Percentiles rank a stretch among this genome's conserved stretches.
These are phyloP conservation scores for Phytopythium kandeliae DNA, from an alignment of 352 stramenopile species.

Conservation along the genomic window DNA sequence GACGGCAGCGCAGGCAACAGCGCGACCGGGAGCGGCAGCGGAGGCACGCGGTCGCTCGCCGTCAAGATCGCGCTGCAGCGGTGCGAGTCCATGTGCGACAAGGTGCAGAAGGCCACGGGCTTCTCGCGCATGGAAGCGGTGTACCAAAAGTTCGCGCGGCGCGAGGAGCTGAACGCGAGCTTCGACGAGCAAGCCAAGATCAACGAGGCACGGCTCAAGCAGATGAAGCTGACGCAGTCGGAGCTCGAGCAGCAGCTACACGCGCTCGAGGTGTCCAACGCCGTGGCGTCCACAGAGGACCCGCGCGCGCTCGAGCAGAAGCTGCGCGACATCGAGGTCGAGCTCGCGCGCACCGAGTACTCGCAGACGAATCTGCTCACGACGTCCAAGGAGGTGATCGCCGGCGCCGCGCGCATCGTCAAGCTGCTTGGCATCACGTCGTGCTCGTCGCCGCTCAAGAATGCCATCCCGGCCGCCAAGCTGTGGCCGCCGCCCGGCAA, in stretches of 20 bases:
- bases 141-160: slow-evolving; percentile 71
- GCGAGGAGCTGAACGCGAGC: slow-evolving; percentile 70
- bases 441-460: slow-evolving; percentile 49
- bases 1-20: not conserved
- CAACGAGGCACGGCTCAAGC: slow-evolving; percentile 73
- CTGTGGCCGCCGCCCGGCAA: slow-evolving; percentile 57
- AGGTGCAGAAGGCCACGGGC: slow-evolving; percentile 77
- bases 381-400: slow-evolving; percentile 72
- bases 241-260: slow-evolving; percentile 72
- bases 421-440: slow-evolving; percentile 75
- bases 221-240: slow-evolving; percentile 67
- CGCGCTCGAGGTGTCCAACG: slow-evolving; percentile 59
- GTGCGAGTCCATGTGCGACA: slow-evolving; percentile 78
- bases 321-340: slow-evolving; percentile 60
- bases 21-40: not conserved
- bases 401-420: slow-evolving; percentile 55
- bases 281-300: slow-evolving; percentile 40
- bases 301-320: slow-evolving; percentile 67
- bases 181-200: slow-evolving; percentile 81
- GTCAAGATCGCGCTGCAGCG: slow-evolving; percentile 75
- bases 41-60: slow-evolving; percentile 46
- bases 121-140: slow-evolving; percentile 76
- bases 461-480: slow-evolving; percentile 43
- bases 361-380: slow-evolving; percentile 62
- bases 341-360: slow-evolving; percentile 56